Conservation (phyloP, 306 rosid genomes). For the Prinsepia uniflora region DNA sequence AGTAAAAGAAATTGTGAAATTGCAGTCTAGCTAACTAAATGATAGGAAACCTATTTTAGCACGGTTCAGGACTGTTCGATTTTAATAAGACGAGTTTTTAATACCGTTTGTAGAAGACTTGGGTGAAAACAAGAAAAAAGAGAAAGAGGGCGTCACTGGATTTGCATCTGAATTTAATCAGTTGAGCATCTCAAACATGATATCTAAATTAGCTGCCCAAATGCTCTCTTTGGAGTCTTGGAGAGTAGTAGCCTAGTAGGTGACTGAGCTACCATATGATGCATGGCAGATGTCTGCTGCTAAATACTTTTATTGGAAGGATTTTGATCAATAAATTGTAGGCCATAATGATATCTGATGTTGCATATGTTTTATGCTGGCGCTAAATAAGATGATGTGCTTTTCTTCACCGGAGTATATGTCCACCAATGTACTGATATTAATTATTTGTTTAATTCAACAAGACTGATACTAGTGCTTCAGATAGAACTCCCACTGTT, state of each 20-base stretch:
- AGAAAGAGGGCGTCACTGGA: no score
- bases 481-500: constrained; percentile 13
- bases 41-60: background rate
- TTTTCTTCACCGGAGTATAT: background rate
- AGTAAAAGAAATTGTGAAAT: background rate
- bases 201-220: background rate
- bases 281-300: background rate
- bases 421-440: background rate
- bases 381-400: background rate
- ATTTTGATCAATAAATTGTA: background rate
- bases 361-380: background rate
- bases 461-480: background rate
- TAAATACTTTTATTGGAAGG: background rate
- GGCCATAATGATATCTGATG: background rate
- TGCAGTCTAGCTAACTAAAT: background rate
- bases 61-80: background rate
- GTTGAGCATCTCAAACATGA: no score
- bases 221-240: background rate
- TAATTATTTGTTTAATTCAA: background rate
- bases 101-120: no score
- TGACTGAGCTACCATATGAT: background rate
- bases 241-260: background rate
- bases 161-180: no score
- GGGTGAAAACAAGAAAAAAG: no score
- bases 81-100: background rate